Percentiles rank a stretch among this genome's conserved stretches.
phyloP scores from a whole-genome alignment of 768 basidiomycete genomes.

The Amanita jacksonii region DNA sequence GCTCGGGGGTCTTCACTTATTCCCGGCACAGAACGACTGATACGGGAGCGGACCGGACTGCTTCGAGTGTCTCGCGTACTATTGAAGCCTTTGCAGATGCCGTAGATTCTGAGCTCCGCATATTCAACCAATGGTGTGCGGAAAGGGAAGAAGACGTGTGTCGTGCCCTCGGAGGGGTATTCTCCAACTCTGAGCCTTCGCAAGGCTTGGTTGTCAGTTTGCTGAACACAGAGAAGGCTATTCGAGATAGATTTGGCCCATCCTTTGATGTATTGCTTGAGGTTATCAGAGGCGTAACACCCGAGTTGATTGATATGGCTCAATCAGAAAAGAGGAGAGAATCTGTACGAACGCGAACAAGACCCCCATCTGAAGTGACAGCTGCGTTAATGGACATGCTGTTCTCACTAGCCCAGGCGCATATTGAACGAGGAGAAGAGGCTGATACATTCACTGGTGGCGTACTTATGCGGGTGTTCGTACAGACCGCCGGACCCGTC shows the following conservation, averaged over 20 bases:
- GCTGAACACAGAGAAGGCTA: conserved; percentile 49
- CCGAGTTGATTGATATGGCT: conserved; percentile 9
- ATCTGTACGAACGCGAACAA: conserved; percentile 15
- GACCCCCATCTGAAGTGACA: conserved; percentile 43
- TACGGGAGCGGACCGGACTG: conserved; percentile 10
- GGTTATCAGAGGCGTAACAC: conserved; percentile 29
- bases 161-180: conserved; percentile 40
- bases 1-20: conserved; percentile 35
- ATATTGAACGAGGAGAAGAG: conserved; percentile 40
- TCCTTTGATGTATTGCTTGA: conserved; percentile 48
- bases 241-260: conserved; percentile 47
- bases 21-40: conserved; percentile 14
- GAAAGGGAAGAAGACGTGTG: conserved; percentile 56
- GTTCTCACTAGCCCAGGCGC: conserved; percentile 45
- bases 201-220: conserved; percentile 48
- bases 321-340: conserved; percentile 11
- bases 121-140: conserved; percentile 65
- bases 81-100: conserved; percentile 82
- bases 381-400: conserved; percentile 55
- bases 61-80: conserved; percentile 37
- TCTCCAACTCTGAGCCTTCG: conserved; percentile 18
- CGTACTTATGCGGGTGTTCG: conserved; percentile 55
- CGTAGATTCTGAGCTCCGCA: conserved; percentile 46
- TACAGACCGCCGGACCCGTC: conserved; percentile 53
- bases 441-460: conserved; percentile 39